Evolutionary conservation across 2,329 filamentous ascomycete genomes (phyloP).

Genomic region (Gremmenia infestans): DNA sequence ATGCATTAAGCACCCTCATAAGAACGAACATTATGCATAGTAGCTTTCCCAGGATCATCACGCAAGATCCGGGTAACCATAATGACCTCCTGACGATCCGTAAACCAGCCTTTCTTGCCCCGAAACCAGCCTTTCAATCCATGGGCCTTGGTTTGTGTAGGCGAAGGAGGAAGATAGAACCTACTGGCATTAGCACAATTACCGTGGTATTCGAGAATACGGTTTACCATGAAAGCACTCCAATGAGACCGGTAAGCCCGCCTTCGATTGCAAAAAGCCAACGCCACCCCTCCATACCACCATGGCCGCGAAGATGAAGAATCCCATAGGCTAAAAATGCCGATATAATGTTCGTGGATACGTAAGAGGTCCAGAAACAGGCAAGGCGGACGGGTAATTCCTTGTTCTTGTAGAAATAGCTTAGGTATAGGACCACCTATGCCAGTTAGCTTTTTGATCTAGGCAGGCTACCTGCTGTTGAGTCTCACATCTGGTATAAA

Average conservation of each 20-base stretch:
- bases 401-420: constrained; percentile 18
- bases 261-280: constrained; percentile 47
- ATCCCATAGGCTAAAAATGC: constrained; percentile 34
- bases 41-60: constrained; percentile 44
- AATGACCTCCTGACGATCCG: constrained; percentile 43
- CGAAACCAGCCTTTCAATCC: constrained; percentile 40
- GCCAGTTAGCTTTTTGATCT: neutral
- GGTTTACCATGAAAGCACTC: constrained; percentile 5
- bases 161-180: constrained; percentile 53
- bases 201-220: neutral
- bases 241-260: constrained; percentile 11
- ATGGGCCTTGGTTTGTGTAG: constrained; percentile 48
- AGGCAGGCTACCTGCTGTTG: neutral
- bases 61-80: constrained; percentile 56
- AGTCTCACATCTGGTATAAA: constrained; percentile 50
- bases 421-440: constrained; percentile 13
- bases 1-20: constrained; percentile 8
- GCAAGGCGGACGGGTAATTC: constrained; percentile 17
- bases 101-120: constrained; percentile 55
- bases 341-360: constrained; percentile 9
- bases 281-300: constrained; percentile 50
- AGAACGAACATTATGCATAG: constrained; percentile 38
- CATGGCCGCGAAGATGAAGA: constrained; percentile 49
- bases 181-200: constrained; percentile 19
- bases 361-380: constrained; percentile 16